Base-by-base conservation (phyloP, 1,284 basidiomycete genomes). In the Trichosporon ovoides region DNA sequence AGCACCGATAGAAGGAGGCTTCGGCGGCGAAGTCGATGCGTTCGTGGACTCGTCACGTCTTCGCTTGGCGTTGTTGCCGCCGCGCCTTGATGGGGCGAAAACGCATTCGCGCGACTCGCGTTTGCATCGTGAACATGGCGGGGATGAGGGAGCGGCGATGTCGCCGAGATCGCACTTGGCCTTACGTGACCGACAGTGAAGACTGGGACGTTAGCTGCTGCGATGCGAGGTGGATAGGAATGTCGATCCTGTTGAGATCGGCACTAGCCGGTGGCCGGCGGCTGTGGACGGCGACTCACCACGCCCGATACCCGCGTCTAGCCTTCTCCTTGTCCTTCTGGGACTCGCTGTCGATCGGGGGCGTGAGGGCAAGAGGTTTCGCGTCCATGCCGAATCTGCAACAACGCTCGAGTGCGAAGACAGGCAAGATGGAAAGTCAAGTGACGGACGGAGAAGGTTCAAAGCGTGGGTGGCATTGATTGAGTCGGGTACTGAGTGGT, bases 101-200 rank as follows among this genome's bases (percentile, higher is more conserved):
- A 79, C 69, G 56, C 79, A 80, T 54, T 79, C 74, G 9, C 74
- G 70, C 20, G 74, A 70, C 56, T 79, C 79, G 16, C 79, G 69
- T 13, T 72, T 71, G 57, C 79, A 80, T 14, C 79, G 64, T 2
- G 72, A 67, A 53, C 79, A 80, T 1, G 79, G 79, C 9, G 78
- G 77, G 22, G 70, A 66, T n/a, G 74, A 74, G 0, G 78, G 79
- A 5, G 71, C 69, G 53, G 79, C 75, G 51, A 79, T 77, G 53
- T 79, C 75, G 20, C 79, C 78, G 12, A 75, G 63, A 59, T 75
- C 71, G 34, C 73, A 75, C 40, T 71, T 71, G 12, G 73, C 73
- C 58, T 74, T 74, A 7, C 72, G 64, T n/a, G 66, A 65, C 19
- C 73, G 66, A 55, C 72, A 74, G 36, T 74, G 72, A 5, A 74